phyloP scores from a whole-genome alignment of 768 basidiomycete species.

The Hygrophorus pudorinus region DNA sequence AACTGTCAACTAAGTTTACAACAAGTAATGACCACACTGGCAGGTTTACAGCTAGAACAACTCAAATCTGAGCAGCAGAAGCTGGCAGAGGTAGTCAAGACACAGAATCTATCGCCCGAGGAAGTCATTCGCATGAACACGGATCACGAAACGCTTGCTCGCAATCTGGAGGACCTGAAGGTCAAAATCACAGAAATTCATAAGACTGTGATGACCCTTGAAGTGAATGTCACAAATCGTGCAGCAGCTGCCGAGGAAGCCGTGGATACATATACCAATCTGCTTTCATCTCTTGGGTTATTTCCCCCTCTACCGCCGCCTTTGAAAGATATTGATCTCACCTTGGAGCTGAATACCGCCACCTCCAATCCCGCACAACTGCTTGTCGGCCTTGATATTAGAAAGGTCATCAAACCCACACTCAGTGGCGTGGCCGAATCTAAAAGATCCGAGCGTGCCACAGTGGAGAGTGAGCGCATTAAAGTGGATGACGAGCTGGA shows the following conservation, averaged over 20 bases:
- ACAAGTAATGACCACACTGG: constrained; percentile 4
- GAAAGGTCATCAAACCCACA: constrained; percentile 67
- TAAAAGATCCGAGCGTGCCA: constrained; percentile 57
- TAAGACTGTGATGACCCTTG: constrained; percentile 64
- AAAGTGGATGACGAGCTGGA: constrained; percentile 80
- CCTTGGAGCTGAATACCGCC: constrained; percentile 73
- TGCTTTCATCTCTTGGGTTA: constrained; percentile 66
- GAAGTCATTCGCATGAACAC: constrained; percentile 88
- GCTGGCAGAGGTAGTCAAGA: constrained; percentile 59
- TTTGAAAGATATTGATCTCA: constrained; percentile 64
- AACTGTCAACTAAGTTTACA: background rate
- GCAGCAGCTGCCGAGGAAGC: constrained; percentile 76
- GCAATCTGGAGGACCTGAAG: constrained; percentile 68
- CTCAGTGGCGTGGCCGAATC: constrained; percentile 62
- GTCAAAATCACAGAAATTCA: constrained; percentile 68
- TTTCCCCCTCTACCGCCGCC: constrained; percentile 67
- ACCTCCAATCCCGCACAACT: constrained; percentile 61
- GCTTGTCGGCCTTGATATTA: constrained; percentile 58
- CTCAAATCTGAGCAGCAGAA: constrained; percentile 55
- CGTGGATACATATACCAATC: constrained; percentile 66
- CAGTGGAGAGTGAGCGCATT: constrained; percentile 69
- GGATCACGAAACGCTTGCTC: constrained; percentile 71
- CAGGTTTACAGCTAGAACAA: constrained; percentile 54
- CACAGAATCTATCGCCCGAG: constrained; percentile 84
- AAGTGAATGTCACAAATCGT: constrained; percentile 75